Evolutionary conservation across 2,329 filamentous ascomycete genomes (phyloP).

Genomic region (Coniochaeta sp.): DNA sequence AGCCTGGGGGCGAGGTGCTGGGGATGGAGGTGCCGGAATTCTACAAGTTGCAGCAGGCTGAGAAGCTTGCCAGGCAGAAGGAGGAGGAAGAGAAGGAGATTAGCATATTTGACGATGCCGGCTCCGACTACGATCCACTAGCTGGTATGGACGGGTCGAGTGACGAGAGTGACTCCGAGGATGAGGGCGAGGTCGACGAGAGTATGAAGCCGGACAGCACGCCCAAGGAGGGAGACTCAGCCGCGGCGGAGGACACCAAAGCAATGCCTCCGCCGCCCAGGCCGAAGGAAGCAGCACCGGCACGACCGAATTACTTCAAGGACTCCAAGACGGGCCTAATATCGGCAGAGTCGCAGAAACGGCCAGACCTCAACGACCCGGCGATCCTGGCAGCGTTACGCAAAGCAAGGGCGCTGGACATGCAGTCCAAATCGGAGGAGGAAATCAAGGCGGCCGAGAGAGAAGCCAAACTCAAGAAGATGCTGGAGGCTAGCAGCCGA

Average conservation of each 20-base stretch:
- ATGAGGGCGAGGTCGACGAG: slow-evolving; percentile 14
- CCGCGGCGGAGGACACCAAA: slow-evolving; percentile 13
- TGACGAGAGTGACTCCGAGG: slow-evolving; percentile 30
- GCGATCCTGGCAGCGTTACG: slow-evolving; percentile 77
- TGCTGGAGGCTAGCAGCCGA: slow-evolving; percentile 66
- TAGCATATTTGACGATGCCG: slow-evolving; percentile 59
- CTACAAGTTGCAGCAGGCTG: slow-evolving; percentile 35
- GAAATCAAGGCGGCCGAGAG: slow-evolving; percentile 39
- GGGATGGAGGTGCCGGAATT: slow-evolving; percentile 61
- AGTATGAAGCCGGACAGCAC: slow-evolving; percentile 9
- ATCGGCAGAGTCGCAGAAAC: slow-evolving; percentile 41
- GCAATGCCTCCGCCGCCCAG: slow-evolving; percentile 40
- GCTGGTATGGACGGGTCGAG: slow-evolving; percentile 48
- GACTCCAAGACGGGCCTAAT: slow-evolving; percentile 47
- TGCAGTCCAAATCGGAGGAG: slow-evolving; percentile 30
- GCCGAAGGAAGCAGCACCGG: slow-evolving; percentile 19
- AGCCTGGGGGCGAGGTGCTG: slow-evolving; percentile 47
- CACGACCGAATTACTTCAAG: slow-evolving; percentile 52
- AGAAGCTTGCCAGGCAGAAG: slow-evolving; percentile 28
- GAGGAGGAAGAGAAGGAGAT: slow-evolving; percentile 48
- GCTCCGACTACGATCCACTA: slow-evolving; percentile 60
- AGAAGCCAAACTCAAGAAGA: slow-evolving; percentile 62
- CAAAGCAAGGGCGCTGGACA: slow-evolving; percentile 65
- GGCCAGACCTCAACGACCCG: slow-evolving; percentile 61
- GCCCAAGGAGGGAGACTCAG: slow-evolving; percentile 9